Base-by-base conservation (phyloP, 2,329 filamentous ascomycete genomes). In the Penicillium psychrosexuale region DNA sequence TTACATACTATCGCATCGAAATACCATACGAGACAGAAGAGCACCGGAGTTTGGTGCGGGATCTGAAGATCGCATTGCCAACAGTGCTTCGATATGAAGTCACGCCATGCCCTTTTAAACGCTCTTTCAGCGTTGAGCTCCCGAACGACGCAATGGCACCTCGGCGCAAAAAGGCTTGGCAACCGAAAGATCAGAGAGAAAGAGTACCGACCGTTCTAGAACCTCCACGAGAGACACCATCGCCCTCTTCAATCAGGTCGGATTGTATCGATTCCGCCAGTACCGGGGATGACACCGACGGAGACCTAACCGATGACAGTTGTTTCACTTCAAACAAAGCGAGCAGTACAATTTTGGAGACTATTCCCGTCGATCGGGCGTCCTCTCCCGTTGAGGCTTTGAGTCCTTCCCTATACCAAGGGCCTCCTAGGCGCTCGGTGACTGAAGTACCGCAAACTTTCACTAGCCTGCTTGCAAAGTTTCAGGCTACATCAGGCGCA, bases 1-100 rank as follows among this genome's bases (percentile, higher is more conserved):
- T 92, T 30, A 87, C 88, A 40, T 97, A 94, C 72, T 96, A 94
- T 82, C 86, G 92, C 60, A 94, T 97, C 65, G 92, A 97, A 68
- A 76, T 97, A 6, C 89, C 91, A 0, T 81, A 84, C 15, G 79
- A 79, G 34, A 83, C 83, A 0, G 76, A 82, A 2, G 84, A 87
- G 22, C 87, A 93, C 59, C 78, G 82, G 60, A 75, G 78, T 40
- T 82, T 84, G 61, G 85, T 90, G 5, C 80, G 83, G 51, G 80
- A 85, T 34, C 78, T 96, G 61, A 89, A 89, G 66, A 77, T 77
- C 11, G 86, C 90, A 8, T 74, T 96, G 28, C 82, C 81, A 50
- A 84, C 85, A 58, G 84, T 96, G 13, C 78, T 96, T 43, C 86
- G 88, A 60, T 96, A 94, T 67, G 92, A 97, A 72, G 89, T 89